A percentile compares a stretch with the other conserved stretches of the same genome.
Conservation (phyloP, 1,284 basidiomycete species). For the Blastosporella zonata region DNA sequence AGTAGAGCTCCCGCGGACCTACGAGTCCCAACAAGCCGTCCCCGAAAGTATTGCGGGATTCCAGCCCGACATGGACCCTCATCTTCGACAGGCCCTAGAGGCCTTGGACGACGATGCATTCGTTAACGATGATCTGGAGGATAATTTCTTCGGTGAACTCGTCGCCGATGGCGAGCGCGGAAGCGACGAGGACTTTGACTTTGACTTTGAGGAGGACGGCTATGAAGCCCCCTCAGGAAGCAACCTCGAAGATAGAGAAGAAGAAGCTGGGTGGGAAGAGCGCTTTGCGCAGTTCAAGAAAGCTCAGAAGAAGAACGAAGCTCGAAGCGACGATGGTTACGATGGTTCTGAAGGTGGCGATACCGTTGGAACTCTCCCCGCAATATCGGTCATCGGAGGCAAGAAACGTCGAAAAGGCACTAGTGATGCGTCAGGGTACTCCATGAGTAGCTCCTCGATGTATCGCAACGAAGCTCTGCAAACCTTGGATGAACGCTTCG, state of each 20-base stretch:
- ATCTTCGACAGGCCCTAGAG: slow-evolving; percentile 89
- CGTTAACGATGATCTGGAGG: slow-evolving; percentile 71
- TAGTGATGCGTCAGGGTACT: slow-evolving; percentile 87
- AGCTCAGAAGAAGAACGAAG: slow-evolving; percentile 28
- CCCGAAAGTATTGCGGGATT: slow-evolving; percentile 86
- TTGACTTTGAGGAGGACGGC: slow-evolving; percentile 71
- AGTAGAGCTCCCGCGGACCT: slow-evolving; percentile 71
- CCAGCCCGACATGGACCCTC: slow-evolving; percentile 96
- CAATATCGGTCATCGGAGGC: slow-evolving; percentile 73
- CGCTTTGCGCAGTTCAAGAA: slow-evolving; percentile 77
- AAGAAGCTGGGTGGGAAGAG: slow-evolving; percentile 61
- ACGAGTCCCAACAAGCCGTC: slow-evolving; percentile 72
- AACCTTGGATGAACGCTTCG: slow-evolving; percentile 91
- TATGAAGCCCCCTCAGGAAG: slow-evolving; percentile 26
- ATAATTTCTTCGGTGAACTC: slow-evolving; percentile 73
- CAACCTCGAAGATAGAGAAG: slow-evolving; percentile 24
- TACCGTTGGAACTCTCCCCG: slow-evolving; percentile 71
- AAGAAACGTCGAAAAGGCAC: slow-evolving; percentile 67
- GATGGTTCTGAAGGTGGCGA: slow-evolving; percentile 74
- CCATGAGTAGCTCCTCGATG: slow-evolving; percentile 97
- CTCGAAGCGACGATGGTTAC: slow-evolving; percentile 46
- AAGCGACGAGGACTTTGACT: slow-evolving; percentile 53
- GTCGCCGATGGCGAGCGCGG: slow-evolving; percentile 72
- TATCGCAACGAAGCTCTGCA: slow-evolving; percentile 88
- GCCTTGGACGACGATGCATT: slow-evolving; percentile 97